phyloP scores from a whole-genome alignment of 768 basidiomycete species.

The Amylocystis lapponica region DNA sequence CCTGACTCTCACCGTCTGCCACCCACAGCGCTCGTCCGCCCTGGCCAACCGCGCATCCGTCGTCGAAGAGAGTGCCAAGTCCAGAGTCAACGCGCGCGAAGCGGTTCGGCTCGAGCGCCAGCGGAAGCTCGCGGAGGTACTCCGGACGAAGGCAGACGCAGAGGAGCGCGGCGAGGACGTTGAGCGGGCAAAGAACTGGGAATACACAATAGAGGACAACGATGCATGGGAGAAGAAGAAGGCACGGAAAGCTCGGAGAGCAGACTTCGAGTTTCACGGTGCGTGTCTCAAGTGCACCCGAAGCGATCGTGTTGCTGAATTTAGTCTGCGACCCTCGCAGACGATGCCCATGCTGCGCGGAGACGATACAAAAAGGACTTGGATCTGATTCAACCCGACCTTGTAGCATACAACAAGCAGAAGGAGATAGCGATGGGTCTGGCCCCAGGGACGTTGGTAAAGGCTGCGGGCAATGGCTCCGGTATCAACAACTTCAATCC shows the following conservation, averaged over 20 bases:
- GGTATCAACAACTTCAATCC: constrained; percentile 49
- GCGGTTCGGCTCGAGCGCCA: constrained; percentile 82
- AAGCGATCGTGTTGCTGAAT: constrained; percentile 4
- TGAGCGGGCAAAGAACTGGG: constrained; percentile 90
- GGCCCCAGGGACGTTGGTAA: constrained; percentile 58
- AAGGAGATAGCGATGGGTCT: constrained; percentile 82
- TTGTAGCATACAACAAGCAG: constrained; percentile 81
- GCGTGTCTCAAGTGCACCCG: constrained; percentile 23
- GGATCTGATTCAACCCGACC: constrained; percentile 81
- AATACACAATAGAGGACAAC: constrained; percentile 92
- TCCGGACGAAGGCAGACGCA: constrained; percentile 82
- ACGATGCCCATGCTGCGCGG: constrained; percentile 85
- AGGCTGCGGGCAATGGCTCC: constrained; percentile 29
- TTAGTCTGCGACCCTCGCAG: constrained; percentile 36
- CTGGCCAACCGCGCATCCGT: constrained; percentile 83
- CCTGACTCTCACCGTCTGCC: constrained; percentile 3
- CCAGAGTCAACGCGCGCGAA: constrained; percentile 74
- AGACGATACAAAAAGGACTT: constrained; percentile 91
- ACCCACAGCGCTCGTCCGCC: constrained; percentile 59
- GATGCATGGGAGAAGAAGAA: constrained; percentile 94
- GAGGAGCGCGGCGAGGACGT: constrained; percentile 90
- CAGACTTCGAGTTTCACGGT: constrained; percentile 92
- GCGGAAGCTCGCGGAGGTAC: constrained; percentile 80
- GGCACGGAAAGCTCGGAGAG: constrained; percentile 75
- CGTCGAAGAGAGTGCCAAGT: constrained; percentile 76